Evolutionary conservation across 257 asterid genomes (phyloP).

Genomic region (Lantana camara): DNA sequence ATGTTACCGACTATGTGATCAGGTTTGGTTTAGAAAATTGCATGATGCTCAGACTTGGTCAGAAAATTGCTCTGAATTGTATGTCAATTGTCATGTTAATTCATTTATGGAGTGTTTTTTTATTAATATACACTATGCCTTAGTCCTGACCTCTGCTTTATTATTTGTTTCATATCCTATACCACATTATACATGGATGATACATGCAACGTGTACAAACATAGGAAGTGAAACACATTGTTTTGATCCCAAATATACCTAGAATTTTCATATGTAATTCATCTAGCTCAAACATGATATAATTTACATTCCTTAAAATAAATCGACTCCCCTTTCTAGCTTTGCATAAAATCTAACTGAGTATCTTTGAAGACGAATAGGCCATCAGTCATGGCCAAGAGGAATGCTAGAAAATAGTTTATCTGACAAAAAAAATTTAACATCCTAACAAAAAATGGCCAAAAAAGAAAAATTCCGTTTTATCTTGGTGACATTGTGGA

Average conservation of each 20-base stretch:
- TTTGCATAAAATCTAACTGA: neutral
- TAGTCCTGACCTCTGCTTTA: neutral
- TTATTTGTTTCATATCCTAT: too few species aligned
- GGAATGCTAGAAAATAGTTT: neutral
- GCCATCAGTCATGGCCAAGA: neutral
- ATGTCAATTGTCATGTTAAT: neutral
- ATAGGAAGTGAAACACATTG: neutral
- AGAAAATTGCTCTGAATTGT: neutral
- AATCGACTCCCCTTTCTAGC: neutral
- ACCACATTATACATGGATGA: too few species aligned
- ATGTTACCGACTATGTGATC: too few species aligned
- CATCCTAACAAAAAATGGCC: neutral
- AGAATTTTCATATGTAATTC: neutral
- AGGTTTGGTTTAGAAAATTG: too few species aligned
- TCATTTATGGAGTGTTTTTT: neutral
- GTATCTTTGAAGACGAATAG: neutral
- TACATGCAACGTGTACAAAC: neutral
- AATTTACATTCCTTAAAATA: neutral
- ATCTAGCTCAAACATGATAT: neutral
- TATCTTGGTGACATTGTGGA: slow-evolving; percentile 90
- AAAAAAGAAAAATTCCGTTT: neutral
- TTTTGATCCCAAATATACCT: neutral
- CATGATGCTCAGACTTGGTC: neutral
- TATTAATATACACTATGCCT: neutral
- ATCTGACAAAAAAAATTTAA: slow-evolving; percentile 7